These are phyloP conservation scores for Jackrogersella multiformis DNA, from an alignment of 495 filamentous ascomycete genomes.

Conservation along the genomic window DNA sequence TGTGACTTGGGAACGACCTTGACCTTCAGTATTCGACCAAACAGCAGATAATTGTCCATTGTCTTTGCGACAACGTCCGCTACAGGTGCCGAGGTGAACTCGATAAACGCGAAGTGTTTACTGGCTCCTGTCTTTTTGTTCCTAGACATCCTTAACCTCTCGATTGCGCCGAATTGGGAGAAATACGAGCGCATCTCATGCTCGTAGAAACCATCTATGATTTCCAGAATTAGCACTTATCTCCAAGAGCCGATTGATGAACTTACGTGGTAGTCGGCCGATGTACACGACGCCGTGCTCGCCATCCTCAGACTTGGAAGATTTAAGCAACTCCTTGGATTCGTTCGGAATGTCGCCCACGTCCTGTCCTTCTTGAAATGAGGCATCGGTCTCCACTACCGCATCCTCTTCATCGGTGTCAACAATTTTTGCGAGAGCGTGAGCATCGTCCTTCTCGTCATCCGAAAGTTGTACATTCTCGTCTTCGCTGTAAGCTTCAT, in stretches of 20 bases:
- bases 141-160: slow-evolving; percentile 81
- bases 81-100: slow-evolving; percentile 80
- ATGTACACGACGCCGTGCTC: slow-evolving; percentile 86
- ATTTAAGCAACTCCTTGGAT: slow-evolving; percentile 65
- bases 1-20: slow-evolving; percentile 78
- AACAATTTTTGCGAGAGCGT: slow-evolving; percentile 75
- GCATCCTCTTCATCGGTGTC: slow-evolving; percentile 76
- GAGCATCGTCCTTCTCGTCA: slow-evolving; percentile 55
- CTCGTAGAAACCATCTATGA: slow-evolving; percentile 85
- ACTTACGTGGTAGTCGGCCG: slow-evolving; percentile 77
- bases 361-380: slow-evolving; percentile 58
- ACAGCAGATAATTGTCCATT: slow-evolving; percentile 98
- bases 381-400: slow-evolving; percentile 63
- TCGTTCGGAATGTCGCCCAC: slow-evolving; percentile 72
- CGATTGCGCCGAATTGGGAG: slow-evolving; percentile 90
- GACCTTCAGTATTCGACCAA: slow-evolving; percentile 89
- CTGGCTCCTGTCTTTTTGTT: slow-evolving; percentile 87
- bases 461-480: slow-evolving; percentile 44
- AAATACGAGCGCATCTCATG: slow-evolving; percentile 94
- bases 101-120: slow-evolving; percentile 93
- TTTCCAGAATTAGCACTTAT: slow-evolving; percentile 39
- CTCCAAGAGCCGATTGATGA: neutral
- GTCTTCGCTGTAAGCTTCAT: slow-evolving; percentile 43
- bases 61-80: slow-evolving; percentile 90
- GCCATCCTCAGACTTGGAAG: slow-evolving; percentile 54